Evolutionary conservation across 2,329 filamentous ascomycete genomes (phyloP).

Genomic region (Exutisphaerella laricina): DNA sequence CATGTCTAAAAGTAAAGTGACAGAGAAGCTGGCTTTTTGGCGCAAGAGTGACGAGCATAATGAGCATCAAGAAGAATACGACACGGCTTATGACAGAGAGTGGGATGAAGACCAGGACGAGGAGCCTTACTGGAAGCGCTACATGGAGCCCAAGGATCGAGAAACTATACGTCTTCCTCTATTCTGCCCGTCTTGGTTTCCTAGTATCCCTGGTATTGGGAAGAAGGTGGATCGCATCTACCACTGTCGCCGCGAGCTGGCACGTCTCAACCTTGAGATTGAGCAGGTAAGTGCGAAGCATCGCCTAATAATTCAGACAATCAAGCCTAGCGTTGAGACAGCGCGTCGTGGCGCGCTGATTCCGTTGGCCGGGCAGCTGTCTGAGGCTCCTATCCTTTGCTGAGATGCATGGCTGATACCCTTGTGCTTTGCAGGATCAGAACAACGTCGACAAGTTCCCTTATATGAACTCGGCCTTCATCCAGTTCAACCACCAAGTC

Average conservation of each 20-base stretch:
- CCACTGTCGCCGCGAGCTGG: constrained; percentile 79
- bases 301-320: no score
- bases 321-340: no score
- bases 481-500: constrained; percentile 97
- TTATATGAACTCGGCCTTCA: constrained; percentile 92
- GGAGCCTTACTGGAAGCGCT: constrained; percentile 68
- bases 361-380: no score
- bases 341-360: no score
- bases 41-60: constrained; percentile 23
- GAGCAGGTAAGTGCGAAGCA: no score
- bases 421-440: no score
- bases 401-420: no score
- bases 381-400: no score
- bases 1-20: constrained; percentile 25
- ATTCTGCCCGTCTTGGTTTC: constrained; percentile 62
- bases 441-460: constrained; percentile 78
- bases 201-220: constrained; percentile 69
- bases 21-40: constrained; percentile 31
- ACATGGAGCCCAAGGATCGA: constrained; percentile 72
- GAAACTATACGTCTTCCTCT: constrained; percentile 74
- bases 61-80: constrained; percentile 46
- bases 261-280: constrained; percentile 84
- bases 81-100: constrained; percentile 56
- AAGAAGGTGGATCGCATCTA: constrained; percentile 95
- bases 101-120: constrained; percentile 57